phyloP scores from a whole-genome alignment of 164 flowering plant species.

The Nymphaea thermarum region DNA sequence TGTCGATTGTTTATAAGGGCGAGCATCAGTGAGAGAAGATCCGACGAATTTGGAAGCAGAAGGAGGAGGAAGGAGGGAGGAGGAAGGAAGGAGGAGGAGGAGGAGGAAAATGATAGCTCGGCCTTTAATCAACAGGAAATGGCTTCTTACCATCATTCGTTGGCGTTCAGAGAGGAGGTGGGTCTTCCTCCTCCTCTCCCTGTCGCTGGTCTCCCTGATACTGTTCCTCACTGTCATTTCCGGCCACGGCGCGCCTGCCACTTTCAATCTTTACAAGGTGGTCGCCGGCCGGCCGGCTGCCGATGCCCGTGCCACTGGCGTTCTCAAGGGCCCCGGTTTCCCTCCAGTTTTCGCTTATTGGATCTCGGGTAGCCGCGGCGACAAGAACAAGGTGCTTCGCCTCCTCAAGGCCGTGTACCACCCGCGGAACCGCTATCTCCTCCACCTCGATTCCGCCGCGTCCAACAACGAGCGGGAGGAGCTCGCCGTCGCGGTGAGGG shows the following conservation, averaged over 20 bases:
- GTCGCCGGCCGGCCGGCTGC: conserved; percentile 22
- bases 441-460: conserved; percentile 66
- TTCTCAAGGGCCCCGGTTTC: conserved; percentile 26
- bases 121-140: background rate
- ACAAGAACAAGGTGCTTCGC: conserved; percentile 48
- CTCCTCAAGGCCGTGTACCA: conserved; percentile 78
- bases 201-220: conserved; percentile 47
- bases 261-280: conserved; percentile 15
- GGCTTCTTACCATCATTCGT: background rate
- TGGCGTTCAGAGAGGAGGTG: conserved; percentile 49
- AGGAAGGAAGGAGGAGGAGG: background rate
- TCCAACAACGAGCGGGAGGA: conserved; percentile 38
- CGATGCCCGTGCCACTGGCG: background rate
- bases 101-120: background rate
- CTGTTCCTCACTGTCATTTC: conserved; percentile 46
- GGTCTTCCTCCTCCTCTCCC: conserved; percentile 63
- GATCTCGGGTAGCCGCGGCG: conserved; percentile 64
- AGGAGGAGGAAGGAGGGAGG: background rate
- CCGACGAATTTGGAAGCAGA: background rate
- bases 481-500: conserved; percentile 35
- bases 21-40: background rate
- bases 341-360: conserved; percentile 91
- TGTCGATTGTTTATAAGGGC: background rate
- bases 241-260: conserved; percentile 27
- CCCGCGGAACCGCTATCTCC: conserved; percentile 73